Evolutionary conservation across 345 rosid species (phyloP).

Genomic region (Moricandia arvensis): DNA sequence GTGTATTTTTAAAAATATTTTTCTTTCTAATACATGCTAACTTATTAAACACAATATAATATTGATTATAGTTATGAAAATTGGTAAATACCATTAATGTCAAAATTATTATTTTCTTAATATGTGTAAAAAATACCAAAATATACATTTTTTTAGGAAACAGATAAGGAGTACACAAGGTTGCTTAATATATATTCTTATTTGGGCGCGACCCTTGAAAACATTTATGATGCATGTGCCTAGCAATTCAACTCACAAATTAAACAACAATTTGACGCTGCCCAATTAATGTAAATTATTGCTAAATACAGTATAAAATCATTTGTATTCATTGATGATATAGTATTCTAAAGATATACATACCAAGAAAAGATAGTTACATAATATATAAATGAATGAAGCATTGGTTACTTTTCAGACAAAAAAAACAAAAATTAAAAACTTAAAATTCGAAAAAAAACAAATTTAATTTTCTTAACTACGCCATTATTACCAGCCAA

Average conservation of each 20-base stretch:
- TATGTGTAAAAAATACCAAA: too few species aligned
- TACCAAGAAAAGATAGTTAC: not conserved
- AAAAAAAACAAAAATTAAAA: not conserved
- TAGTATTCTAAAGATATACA: not conserved
- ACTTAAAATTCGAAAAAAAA: not conserved
- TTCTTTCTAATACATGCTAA: too few species aligned
- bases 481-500: slow-evolving; percentile 84
- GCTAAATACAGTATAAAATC: not conserved
- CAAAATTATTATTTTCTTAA: too few species aligned
- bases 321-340: not conserved
- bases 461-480: slow-evolving; percentile 16
- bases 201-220: not conserved
- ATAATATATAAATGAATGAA: slow-evolving; percentile 13
- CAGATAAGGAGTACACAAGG: too few species aligned
- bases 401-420: slow-evolving; percentile 21
- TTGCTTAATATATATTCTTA: too few species aligned
- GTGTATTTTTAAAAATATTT: too few species aligned
- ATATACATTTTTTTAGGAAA: too few species aligned
- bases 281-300: not conserved
- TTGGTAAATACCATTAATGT: too few species aligned
- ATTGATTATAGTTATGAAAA: too few species aligned
- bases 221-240: slow-evolving; percentile 39
- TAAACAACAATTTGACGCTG: slow-evolving; percentile 10
- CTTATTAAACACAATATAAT: too few species aligned
- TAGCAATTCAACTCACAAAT: slow-evolving; percentile 1